Evolutionary conservation across 306 rosid genomes (phyloP).

Genomic region (Begonia fuchsioides): DNA sequence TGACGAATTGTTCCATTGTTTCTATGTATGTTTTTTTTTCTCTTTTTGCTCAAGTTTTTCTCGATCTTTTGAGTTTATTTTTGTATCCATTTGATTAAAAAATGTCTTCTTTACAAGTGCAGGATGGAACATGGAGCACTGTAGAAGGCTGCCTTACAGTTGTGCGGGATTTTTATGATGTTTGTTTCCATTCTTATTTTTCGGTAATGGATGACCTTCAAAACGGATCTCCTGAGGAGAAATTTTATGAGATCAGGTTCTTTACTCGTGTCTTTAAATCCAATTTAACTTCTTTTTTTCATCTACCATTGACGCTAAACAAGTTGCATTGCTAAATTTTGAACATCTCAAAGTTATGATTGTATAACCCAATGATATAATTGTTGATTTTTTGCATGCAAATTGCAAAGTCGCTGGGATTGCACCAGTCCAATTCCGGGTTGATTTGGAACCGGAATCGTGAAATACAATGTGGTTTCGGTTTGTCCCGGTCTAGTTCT

Average conservation of each 20-base stretch:
- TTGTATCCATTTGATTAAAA: slow-evolving; percentile 12
- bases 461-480: no score
- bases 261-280: slow-evolving; percentile 3
- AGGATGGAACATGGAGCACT: slow-evolving; percentile 85
- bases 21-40: slow-evolving; percentile 42
- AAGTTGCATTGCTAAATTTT: no score
- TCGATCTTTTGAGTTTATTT: slow-evolving; percentile 6
- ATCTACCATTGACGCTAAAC: no score
- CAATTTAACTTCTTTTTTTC: not conserved
- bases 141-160: slow-evolving; percentile 38
- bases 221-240: slow-evolving; percentile 36
- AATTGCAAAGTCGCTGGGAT: no score
- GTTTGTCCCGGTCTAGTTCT: no score
- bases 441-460: no score
- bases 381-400: no score
- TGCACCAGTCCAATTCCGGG: no score
- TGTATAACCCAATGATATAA: no score
- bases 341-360: no score
- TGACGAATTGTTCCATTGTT: slow-evolving; percentile 39
- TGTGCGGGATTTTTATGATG: slow-evolving; percentile 65
- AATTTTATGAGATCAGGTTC: slow-evolving; percentile 75
- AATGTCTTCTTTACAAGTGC: slow-evolving; percentile 14
- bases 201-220: slow-evolving; percentile 63
- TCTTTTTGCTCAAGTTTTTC: slow-evolving; percentile 4
- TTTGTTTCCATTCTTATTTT: slow-evolving; percentile 62